Conservation (phyloP, 2,329 filamentous ascomycete species). For the Penicillium sp. region DNA sequence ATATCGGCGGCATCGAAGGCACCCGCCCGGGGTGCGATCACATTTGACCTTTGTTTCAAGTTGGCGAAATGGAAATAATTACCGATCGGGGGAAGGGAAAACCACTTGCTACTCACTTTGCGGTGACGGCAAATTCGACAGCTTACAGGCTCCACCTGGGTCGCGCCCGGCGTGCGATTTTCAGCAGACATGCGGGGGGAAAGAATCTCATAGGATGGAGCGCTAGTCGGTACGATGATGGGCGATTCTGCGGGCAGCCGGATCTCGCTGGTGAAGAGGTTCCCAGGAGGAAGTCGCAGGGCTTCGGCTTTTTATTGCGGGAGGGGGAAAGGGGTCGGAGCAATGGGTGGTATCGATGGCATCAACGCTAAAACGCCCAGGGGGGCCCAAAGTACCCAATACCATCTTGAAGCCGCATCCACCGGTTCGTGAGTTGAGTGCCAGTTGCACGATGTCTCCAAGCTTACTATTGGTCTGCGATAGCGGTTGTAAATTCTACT, state of each 20-base stretch:
- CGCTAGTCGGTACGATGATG: not conserved
- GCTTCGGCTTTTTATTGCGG: not conserved
- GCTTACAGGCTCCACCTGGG: conserved; percentile 5
- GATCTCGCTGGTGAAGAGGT: conserved; percentile 1
- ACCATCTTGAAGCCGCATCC: not conserved
- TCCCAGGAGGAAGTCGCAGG: not conserved
- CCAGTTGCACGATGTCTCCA: not conserved
- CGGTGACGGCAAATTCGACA: conserved; percentile 4
- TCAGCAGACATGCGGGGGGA: not conserved
- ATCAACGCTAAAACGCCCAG: not conserved
- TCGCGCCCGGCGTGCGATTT: not conserved
- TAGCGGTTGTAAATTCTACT: not conserved
- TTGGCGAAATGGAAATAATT: not conserved
- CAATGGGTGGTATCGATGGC: not conserved
- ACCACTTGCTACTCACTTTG: not conserved
- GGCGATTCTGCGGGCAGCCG: not conserved
- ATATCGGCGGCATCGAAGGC: conserved; percentile 3
- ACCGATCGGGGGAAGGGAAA: not conserved
- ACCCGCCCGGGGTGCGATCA: conserved; percentile 1
- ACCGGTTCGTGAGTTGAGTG: not conserved
- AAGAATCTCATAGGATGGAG: not conserved
- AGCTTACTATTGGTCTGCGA: not conserved
- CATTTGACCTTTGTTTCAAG: conserved; percentile 5
- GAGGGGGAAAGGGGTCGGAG: not conserved
- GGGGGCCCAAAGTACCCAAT: not conserved